phyloP scores from a whole-genome alignment of 306 rosid genomes.

The Vigna angularis region DNA sequence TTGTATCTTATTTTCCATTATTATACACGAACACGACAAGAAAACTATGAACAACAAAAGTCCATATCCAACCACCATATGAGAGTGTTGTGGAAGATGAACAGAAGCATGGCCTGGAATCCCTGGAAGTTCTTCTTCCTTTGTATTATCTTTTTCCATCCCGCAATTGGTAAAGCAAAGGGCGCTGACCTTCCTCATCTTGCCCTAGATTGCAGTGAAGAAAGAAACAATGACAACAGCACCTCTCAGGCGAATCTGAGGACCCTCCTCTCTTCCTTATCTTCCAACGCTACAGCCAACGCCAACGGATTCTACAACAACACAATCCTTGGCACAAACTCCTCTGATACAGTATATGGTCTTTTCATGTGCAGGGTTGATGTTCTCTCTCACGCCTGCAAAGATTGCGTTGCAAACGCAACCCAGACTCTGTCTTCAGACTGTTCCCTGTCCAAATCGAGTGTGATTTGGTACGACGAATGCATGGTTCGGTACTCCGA shows the following conservation, averaged over 20 bases:
- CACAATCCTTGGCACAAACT: not conserved
- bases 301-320: not conserved
- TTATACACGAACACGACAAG: too few species aligned
- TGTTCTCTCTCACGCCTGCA: not conserved
- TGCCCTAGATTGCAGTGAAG: fast-evolving
- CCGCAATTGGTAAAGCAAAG: not conserved
- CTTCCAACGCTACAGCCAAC: not conserved
- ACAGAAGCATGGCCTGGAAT: too few species aligned
- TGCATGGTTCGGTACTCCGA: not conserved
- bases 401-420: not conserved
- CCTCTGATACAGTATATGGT: not conserved
- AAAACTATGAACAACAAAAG: too few species aligned
- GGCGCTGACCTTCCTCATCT: not conserved
- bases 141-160: not conserved
- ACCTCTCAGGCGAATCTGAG: not conserved
- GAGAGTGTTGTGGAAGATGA: too few species aligned
- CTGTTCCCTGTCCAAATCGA: not conserved
- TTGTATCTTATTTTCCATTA: too few species aligned
- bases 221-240: not conserved
- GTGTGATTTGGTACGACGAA: not conserved
- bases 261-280: not conserved
- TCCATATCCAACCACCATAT: too few species aligned
- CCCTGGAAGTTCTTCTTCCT: not conserved
- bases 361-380: conserved; percentile 2
- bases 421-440: not conserved